These are phyloP conservation scores for Leccinum griseonigrum DNA, from an alignment of 1,284 basidiomycete genomes.

Conservation along the genomic window DNA sequence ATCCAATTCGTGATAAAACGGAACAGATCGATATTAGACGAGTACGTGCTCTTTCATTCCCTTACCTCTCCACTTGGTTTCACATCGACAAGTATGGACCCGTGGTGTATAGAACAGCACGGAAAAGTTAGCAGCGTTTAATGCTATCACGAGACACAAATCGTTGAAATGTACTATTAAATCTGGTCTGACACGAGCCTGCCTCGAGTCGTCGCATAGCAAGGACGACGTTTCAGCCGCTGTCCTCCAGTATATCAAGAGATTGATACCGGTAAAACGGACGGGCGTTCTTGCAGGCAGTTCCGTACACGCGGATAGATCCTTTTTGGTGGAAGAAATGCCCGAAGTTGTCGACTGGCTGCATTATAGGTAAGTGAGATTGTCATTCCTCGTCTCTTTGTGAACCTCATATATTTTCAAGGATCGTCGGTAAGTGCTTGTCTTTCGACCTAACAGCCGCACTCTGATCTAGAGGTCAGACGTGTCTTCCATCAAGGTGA, in stretches of 20 bases:
- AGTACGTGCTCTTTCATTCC: constrained; percentile 38
- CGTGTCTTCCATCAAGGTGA: constrained; percentile 78
- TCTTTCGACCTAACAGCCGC: neutral
- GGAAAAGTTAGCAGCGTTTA: constrained; percentile 43
- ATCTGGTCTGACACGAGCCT: constrained; percentile 73
- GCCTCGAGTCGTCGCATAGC: constrained; percentile 59
- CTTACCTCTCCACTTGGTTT: neutral
- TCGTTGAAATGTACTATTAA: constrained; percentile 27
- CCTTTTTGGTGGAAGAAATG: constrained; percentile 74
- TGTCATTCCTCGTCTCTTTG: neutral
- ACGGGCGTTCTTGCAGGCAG: constrained; percentile 75
- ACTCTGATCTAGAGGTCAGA: constrained; percentile 39
- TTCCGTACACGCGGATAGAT: constrained; percentile 76
- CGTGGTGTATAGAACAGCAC: constrained; percentile 77
- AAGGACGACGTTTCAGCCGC: constrained; percentile 52
- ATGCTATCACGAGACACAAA: neutral
- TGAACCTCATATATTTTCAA: constrained; percentile 23
- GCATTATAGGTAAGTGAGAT: constrained; percentile 65
- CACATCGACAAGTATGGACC: constrained; percentile 55
- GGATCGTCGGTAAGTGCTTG: constrained; percentile 55
- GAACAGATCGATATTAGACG: constrained; percentile 60
- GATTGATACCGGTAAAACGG: constrained; percentile 63
- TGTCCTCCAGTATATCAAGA: constrained; percentile 68
- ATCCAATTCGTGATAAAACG: constrained; percentile 70
- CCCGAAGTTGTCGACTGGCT: constrained; percentile 72